phyloP scores from a whole-genome alignment of 768 basidiomycete species.

The Phylloporus arenicola region DNA sequence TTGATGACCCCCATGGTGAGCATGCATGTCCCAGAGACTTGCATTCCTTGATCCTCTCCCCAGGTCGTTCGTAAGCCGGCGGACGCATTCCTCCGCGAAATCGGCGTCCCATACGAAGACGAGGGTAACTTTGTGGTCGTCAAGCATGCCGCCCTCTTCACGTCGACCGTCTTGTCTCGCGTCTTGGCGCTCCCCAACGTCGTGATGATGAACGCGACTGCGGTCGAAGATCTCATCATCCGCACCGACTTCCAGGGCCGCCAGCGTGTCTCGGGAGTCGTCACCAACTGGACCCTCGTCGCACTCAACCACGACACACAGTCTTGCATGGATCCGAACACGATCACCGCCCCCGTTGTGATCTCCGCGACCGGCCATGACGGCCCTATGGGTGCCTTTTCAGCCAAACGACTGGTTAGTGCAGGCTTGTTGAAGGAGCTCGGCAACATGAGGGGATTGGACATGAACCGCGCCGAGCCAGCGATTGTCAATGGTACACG shows the following conservation, averaged over 20 bases:
- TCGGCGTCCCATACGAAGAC: slow-evolving; percentile 72
- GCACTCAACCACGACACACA: slow-evolving; percentile 67
- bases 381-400: slow-evolving; percentile 77
- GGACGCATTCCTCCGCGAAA: slow-evolving; percentile 60
- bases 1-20: slow-evolving; percentile 74
- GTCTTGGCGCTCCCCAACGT: slow-evolving; percentile 69
- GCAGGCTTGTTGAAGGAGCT: slow-evolving; percentile 68
- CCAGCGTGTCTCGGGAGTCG: slow-evolving; percentile 48
- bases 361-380: slow-evolving; percentile 73
- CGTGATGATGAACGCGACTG: slow-evolving; percentile 71
- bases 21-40: not conserved
- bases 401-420: slow-evolving; percentile 72
- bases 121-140: slow-evolving; percentile 75
- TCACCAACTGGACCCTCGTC: slow-evolving; percentile 51
- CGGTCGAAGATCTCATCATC: slow-evolving; percentile 76
- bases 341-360: slow-evolving; percentile 73
- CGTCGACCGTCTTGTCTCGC: slow-evolving; percentile 65
- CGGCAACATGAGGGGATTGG: slow-evolving; percentile 74
- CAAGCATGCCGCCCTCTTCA: slow-evolving; percentile 79
- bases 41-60: not conserved
- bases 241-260: slow-evolving; percentile 42
- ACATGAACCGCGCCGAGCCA: slow-evolving; percentile 80
- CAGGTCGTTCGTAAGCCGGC: slow-evolving; percentile 77
- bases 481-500: slow-evolving; percentile 75
- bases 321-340: slow-evolving; percentile 75